Percentiles rank a stretch among this genome's conserved stretches.
These are phyloP conservation scores for Neophaeococcomyces aloes DNA, from an alignment of 2,329 filamentous ascomycete genomes.

Conservation along the genomic window DNA sequence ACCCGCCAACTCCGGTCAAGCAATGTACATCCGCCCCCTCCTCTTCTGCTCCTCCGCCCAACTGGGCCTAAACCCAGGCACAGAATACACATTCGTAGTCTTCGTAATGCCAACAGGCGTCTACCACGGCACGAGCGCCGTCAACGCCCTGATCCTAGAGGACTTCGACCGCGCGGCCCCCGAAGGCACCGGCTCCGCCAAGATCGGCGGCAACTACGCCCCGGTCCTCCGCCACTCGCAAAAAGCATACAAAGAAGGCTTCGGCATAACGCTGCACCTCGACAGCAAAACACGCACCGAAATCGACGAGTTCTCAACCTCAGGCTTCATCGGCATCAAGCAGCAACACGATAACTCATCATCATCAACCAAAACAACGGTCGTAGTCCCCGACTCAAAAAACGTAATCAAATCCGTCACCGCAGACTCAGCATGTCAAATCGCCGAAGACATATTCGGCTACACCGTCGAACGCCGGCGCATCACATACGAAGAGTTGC, in stretches of 20 bases:
- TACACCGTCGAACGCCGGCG: conserved; percentile 72
- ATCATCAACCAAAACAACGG: conserved; percentile 40
- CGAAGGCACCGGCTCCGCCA: conserved; percentile 79
- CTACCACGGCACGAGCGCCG: conserved; percentile 80
- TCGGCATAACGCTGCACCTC: conserved; percentile 86
- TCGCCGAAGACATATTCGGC: conserved; percentile 60
- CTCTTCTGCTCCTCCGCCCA: conserved; percentile 82
- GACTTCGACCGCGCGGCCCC: conserved; percentile 92
- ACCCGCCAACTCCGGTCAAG: conserved; percentile 75
- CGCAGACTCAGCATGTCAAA: conserved; percentile 63
- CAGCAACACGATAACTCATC: conserved; percentile 45
- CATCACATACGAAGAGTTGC: conserved; percentile 51
- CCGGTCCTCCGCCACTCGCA: conserved; percentile 84
- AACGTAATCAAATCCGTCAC: conserved; percentile 84
- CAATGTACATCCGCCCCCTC: conserved; percentile 85
- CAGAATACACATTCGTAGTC: conserved; percentile 85
- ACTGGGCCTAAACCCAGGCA: conserved; percentile 72
- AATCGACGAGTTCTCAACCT: conserved; percentile 93
- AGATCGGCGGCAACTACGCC: conserved; percentile 92
- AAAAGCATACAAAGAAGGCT: conserved; percentile 65
- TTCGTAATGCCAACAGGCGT: conserved; percentile 87
- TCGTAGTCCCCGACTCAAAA: conserved; percentile 78
- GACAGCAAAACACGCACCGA: conserved; percentile 75
- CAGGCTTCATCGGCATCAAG: conserved; percentile 76
- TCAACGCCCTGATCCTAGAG: conserved; percentile 79